Evolutionary conservation across 768 basidiomycete genomes (phyloP), one percentile per base, ranked within the genome.

Genomic region (Trametes punicea): DNA sequence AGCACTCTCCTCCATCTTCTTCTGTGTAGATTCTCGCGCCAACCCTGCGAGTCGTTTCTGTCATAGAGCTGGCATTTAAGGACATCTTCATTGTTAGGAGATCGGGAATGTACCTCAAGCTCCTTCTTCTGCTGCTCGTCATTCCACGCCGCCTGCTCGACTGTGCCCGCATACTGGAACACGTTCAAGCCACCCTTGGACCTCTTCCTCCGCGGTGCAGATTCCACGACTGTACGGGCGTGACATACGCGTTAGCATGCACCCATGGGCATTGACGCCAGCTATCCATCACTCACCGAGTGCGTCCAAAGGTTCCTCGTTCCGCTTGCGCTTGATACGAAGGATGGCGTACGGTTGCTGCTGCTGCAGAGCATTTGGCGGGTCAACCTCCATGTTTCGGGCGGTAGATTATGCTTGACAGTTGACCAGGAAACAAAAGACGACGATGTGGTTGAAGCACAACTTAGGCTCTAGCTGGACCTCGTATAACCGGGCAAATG

Each of bases 111-210:
- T 45, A 88, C 90, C 76, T 89, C 81, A 16, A 92, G 77, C 36
- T 76, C 80, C 64, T 79, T 79, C 62, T 82, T 78, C 48, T 73
- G 69, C 56, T 73, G 68, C 42, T 78, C 80, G 66, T 88, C 81
- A 39, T 85, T 75, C 88, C 87, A 91, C 27, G 75, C 81, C 30
- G 76, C 78, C 25, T 77, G 73, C 61, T 91, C 90, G 18, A 92
- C 83, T 0, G 90, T 92, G 64, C 85, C 84, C 0, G 87, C 88
- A 69, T 89, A 90, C 67, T 90, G 84, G 62, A 92, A 92, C 25
- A 92, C 79, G 39, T 84, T 84, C 25, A 77, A 18, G 2, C 70
- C 74, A 25, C 70, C 75, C 8, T 81, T 77, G 4, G 82, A 76
- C 66, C 82, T 89, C 72, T 89, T 90, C 55, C 82, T 71, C 29